phyloP scores from a whole-genome alignment of 345 rosid species.

The Aquilaria yunnanensis region DNA sequence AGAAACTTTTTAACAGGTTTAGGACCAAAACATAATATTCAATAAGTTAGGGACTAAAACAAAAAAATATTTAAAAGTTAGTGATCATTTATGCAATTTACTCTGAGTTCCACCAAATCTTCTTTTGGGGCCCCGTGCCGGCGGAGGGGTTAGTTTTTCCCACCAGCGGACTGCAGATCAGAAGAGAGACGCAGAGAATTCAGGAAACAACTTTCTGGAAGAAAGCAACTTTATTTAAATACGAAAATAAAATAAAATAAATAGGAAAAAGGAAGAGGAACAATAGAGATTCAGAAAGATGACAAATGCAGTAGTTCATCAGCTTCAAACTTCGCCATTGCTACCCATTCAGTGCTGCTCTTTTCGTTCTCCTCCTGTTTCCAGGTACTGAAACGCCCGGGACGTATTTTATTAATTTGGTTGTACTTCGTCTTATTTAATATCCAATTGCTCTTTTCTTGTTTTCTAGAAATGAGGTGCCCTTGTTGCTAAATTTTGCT shows the following conservation, averaged over 20 bases:
- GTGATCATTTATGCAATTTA: no score
- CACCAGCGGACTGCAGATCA: no score
- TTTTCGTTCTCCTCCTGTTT: slow-evolving; percentile 22
- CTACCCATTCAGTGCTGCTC: slow-evolving; percentile 21
- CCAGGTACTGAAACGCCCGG: slow-evolving; percentile 19
- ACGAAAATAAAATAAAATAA: background rate
- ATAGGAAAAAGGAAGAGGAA: background rate
- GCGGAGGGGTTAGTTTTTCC: no score
- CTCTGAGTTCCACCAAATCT: no score
- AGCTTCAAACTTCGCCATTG: slow-evolving; percentile 17
- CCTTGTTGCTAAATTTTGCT: background rate
- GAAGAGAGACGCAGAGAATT: slow-evolving; percentile 14
- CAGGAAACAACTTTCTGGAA: slow-evolving; percentile 8
- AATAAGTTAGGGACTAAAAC: no score
- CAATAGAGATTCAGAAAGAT: slow-evolving; percentile 10
- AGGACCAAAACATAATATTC: no score
- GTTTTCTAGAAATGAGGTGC: background rate
- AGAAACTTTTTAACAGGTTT: no score
- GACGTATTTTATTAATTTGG: background rate
- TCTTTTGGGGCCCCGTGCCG: no score
- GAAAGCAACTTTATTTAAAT: background rate
- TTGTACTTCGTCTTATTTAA: background rate
- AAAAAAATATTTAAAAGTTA: no score
- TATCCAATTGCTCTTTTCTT: background rate
- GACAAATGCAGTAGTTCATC: slow-evolving; percentile 17